These are phyloP conservation scores for Corylus americana DNA, from an alignment of 306 rosid species.

Conservation along the genomic window DNA sequence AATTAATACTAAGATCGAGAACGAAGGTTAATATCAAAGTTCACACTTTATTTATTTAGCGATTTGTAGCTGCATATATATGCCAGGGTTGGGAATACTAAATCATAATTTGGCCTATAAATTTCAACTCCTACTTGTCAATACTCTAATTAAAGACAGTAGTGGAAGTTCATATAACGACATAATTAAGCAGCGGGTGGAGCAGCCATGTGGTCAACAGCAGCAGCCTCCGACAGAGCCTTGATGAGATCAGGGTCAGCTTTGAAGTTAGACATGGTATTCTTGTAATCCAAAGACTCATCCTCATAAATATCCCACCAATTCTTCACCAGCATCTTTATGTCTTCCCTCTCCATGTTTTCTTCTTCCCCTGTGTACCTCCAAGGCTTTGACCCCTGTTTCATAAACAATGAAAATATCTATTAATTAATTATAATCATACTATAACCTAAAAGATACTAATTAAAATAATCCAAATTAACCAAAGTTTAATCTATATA, in stretches of 20 bases:
- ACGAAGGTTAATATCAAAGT: neutral
- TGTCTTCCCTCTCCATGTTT: conserved; percentile 23
- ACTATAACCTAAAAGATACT: neutral
- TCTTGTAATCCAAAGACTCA: conserved; percentile 4
- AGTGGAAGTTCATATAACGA: too few relatives aligned
- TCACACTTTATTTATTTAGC: neutral
- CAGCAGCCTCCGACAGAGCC: neutral
- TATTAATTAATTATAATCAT: neutral
- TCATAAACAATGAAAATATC: neutral
- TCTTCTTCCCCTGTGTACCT: conserved; percentile 13
- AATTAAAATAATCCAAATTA: neutral
- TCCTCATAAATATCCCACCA: conserved; percentile 22
- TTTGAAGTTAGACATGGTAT: too few relatives aligned
- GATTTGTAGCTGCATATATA: neutral
- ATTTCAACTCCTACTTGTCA: neutral
- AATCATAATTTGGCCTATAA: neutral
- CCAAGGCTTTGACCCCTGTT: conserved; percentile 21
- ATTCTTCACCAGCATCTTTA: conserved; percentile 7
- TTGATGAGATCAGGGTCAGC: neutral
- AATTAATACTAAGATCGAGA: too few relatives aligned
- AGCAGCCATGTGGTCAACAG: neutral
- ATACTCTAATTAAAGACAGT: neutral
- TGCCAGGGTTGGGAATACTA: neutral
- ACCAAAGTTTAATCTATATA: neutral
- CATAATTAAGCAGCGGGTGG: neutral